A percentile compares a stretch with the other conserved stretches of the same genome.
phyloP scores from a whole-genome alignment of 2,329 filamentous ascomycete species.

The Clathrospora elynae region DNA sequence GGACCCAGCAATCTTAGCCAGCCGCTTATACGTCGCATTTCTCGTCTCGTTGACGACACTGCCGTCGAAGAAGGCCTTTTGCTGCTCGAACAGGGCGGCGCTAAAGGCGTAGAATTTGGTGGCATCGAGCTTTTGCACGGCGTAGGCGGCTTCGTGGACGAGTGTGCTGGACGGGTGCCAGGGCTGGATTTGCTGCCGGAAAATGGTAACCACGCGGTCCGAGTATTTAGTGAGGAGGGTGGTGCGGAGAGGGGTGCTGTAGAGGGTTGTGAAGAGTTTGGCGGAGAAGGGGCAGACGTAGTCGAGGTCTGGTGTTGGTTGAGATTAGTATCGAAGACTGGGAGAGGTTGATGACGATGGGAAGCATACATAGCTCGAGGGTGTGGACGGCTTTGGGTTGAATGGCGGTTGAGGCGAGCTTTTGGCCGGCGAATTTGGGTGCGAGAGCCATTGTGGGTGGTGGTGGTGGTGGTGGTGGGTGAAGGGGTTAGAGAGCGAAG shows the following conservation, averaged over 20 bases:
- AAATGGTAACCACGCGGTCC: slow-evolving; percentile 72
- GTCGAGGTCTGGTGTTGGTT: slow-evolving; percentile 68
- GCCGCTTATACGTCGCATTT: slow-evolving; percentile 80
- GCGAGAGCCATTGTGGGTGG: slow-evolving; percentile 68
- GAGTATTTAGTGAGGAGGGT: slow-evolving; percentile 67
- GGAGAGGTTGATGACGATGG: neutral
- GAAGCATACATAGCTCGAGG: slow-evolving; percentile 57
- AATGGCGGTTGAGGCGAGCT: slow-evolving; percentile 57
- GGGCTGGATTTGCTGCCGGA: slow-evolving; percentile 90
- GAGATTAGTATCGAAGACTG: neutral
- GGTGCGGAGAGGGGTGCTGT: slow-evolving; percentile 65
- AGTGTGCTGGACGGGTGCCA: slow-evolving; percentile 82
- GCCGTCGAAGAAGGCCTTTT: slow-evolving; percentile 82
- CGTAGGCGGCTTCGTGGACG: slow-evolving; percentile 80
- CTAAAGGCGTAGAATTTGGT: slow-evolving; percentile 81
- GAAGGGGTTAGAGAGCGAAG: neutral
- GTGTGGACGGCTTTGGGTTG: slow-evolving; percentile 57
- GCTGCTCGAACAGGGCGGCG: slow-evolving; percentile 68
- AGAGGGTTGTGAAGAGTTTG: slow-evolving; percentile 79
- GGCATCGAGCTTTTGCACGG: slow-evolving; percentile 73
- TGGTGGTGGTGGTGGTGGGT: neutral
- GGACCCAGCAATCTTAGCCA: slow-evolving; percentile 73
- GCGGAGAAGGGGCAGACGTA: slow-evolving; percentile 84
- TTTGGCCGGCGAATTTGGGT: slow-evolving; percentile 77
- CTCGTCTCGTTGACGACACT: slow-evolving; percentile 81